A percentile compares a stretch with the other conserved stretches of the same genome.
Conservation (phyloP, 345 rosid genomes). For the Eutrema japonicum region DNA sequence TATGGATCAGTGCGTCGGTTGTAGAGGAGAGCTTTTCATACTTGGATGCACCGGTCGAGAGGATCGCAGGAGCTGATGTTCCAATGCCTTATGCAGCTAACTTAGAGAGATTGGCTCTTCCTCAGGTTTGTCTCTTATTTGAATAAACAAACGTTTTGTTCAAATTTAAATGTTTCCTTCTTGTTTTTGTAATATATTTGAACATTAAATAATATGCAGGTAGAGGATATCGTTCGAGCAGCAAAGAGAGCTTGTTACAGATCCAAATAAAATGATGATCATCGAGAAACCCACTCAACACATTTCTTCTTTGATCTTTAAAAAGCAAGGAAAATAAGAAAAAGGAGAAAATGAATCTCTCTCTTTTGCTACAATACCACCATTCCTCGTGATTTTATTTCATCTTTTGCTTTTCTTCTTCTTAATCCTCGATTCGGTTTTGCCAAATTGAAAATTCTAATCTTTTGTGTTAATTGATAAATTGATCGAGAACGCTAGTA, state of each 20-base stretch:
- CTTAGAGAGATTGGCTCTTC: conserved; percentile 87
- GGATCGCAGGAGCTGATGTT: conserved; percentile 89
- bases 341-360: conserved; percentile 10
- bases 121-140: conserved; percentile 60
- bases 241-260: conserved; percentile 82
- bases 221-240: conserved; percentile 78
- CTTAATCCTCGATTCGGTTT: not conserved
- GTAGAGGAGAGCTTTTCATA: conserved; percentile 85
- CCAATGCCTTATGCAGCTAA: conserved; percentile 93
- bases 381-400: conserved; percentile 37
- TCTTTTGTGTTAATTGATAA: conserved; percentile 11
- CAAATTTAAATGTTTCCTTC: not conserved
- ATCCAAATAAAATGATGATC: conserved; percentile 41
- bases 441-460: conserved; percentile 14
- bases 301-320: conserved; percentile 40
- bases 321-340: conserved; percentile 35
- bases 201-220: conserved; percentile 42
- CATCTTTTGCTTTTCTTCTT: conserved; percentile 24
- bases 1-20: conserved; percentile 60
- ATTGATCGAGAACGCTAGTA: conserved; percentile 2
- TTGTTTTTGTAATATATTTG: not conserved
- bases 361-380: conserved; percentile 27
- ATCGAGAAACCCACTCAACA: not conserved
- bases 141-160: not conserved
- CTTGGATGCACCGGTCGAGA: conserved; percentile 87